Evolutionary conservation across 495 filamentous ascomycete species (phyloP).

Genomic region (Lepidopterella palustris): DNA sequence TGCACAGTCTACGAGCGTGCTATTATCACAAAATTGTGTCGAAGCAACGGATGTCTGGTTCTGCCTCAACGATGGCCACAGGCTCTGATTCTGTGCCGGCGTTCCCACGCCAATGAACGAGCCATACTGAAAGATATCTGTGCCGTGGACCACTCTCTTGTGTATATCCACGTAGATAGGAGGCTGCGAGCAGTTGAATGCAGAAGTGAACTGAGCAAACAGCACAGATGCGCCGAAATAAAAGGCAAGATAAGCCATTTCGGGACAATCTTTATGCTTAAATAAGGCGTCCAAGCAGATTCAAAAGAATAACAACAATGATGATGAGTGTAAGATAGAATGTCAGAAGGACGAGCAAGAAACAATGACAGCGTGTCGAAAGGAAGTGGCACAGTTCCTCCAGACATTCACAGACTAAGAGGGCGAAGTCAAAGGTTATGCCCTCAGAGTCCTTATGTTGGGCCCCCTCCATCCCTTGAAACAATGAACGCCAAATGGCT

Average conservation of each 20-base stretch:
- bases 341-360: not conserved
- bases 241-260: constrained; percentile 20
- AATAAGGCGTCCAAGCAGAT: constrained; percentile 8
- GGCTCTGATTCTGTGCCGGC: constrained; percentile 35
- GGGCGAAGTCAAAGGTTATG: constrained; percentile 12
- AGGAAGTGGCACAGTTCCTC: constrained; percentile 23
- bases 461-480: too few species aligned
- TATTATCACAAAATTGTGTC: constrained; percentile 27
- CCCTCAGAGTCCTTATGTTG: constrained; percentile 8
- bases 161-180: constrained; percentile 38
- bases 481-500: not conserved
- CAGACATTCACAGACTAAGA: constrained; percentile 16
- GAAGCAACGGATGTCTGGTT: constrained; percentile 31
- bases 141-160: constrained; percentile 27
- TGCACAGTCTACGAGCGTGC: constrained; percentile 24
- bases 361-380: constrained; percentile 1
- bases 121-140: constrained; percentile 30
- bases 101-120: constrained; percentile 33
- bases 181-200: constrained; percentile 32
- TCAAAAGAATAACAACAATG: not conserved
- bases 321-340: not conserved
- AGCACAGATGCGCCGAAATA: constrained; percentile 28
- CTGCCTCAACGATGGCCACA: constrained; percentile 31
- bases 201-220: constrained; percentile 27
- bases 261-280: constrained; percentile 4